These are phyloP conservation scores for Nicotiana knightiana DNA, from an alignment of 257 asterid genomes.

Conservation along the genomic window DNA sequence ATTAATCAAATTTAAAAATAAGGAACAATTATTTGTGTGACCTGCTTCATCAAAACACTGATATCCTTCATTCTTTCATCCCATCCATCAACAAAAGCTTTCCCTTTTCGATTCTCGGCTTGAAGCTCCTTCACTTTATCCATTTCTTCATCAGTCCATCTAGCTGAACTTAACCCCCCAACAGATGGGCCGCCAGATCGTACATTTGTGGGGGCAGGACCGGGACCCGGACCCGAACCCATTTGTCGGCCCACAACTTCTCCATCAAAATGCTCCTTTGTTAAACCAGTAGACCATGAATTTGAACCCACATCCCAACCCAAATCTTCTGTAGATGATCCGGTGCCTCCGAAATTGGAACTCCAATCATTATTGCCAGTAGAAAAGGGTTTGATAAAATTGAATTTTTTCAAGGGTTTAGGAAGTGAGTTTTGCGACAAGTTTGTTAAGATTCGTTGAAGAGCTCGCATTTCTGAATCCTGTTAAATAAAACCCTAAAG, in stretches of 20 bases:
- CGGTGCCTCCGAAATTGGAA: slow-evolving; percentile 39
- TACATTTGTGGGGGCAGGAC: not conserved
- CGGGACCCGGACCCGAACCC: slow-evolving; percentile 10
- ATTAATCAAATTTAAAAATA: not conserved
- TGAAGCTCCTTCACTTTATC: slow-evolving; percentile 32
- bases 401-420: slow-evolving; percentile 14
- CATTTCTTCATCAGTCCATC: slow-evolving; percentile 53
- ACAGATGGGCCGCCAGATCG: slow-evolving; percentile 8
- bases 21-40: not conserved
- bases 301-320: slow-evolving; percentile 63
- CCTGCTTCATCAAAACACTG: slow-evolving; percentile 62
- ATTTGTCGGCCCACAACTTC: slow-evolving; percentile 63
- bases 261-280: slow-evolving; percentile 87
- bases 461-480: slow-evolving; percentile 38
- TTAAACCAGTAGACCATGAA: slow-evolving; percentile 86
- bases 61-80: slow-evolving; percentile 45
- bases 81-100: slow-evolving; percentile 54
- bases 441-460: slow-evolving; percentile 40
- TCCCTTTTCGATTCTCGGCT: slow-evolving; percentile 32
- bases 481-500: not conserved
- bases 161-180: slow-evolving; percentile 11
- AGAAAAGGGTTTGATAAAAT: slow-evolving; percentile 33
- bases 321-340: slow-evolving; percentile 29
- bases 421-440: slow-evolving; percentile 21
- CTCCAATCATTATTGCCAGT: slow-evolving; percentile 44